Base-by-base conservation (phyloP, 2,329 filamentous ascomycete species). In the Phaeophleospora eucalypticola region DNA sequence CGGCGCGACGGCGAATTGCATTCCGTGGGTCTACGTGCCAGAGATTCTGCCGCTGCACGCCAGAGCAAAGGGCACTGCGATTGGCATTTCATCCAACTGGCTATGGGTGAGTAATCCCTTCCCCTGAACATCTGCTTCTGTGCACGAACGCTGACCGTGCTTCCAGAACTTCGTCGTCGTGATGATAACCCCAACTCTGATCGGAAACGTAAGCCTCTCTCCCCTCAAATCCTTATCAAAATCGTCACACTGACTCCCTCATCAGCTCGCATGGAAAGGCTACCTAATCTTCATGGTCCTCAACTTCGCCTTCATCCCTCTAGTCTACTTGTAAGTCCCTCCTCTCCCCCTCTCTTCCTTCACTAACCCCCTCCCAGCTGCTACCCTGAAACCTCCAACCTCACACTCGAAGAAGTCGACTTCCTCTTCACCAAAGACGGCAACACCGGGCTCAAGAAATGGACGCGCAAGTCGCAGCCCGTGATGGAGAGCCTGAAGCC, bases 201-300 rank as follows among this genome's bases (percentile, higher is more conserved):
- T 79, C 48, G 51, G 52, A 39, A 69, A 67, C 4, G 44, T 46
- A 36, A 46, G 37, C 17, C n/a, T 29, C n/a, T 8, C 4, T 6
- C 40, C 8, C 39, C 24, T 39, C 40, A 16, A 29, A 58, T n/a
- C n/a, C n/a, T n/a, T n/a, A n/a, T n/a, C n/a, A n/a, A n/a, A n/a
- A n/a, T n/a, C n/a, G n/a, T n/a, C 24, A 14, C 2, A n/a, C 35
- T 46, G 18, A 43, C 36, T 15, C n/a, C 66, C 68, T 4, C 36
- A 66, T 65, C 4, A 46, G 37, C 61, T 80, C 1, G 55, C 68
- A 19, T 79, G 74, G 73, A 72, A 74, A 53, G 72, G 71, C 0
- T 79, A 79, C 51, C 61, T 79, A 2, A 77, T 78, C 53, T 79
- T 77, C 60, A 74, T 74, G 65, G 65, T 62, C 18, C 65, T 73